Percentiles rank a stretch among this genome's conserved stretches.
phyloP scores from a whole-genome alignment of 805 yeast genomes.

The Pichia manshurica region DNA sequence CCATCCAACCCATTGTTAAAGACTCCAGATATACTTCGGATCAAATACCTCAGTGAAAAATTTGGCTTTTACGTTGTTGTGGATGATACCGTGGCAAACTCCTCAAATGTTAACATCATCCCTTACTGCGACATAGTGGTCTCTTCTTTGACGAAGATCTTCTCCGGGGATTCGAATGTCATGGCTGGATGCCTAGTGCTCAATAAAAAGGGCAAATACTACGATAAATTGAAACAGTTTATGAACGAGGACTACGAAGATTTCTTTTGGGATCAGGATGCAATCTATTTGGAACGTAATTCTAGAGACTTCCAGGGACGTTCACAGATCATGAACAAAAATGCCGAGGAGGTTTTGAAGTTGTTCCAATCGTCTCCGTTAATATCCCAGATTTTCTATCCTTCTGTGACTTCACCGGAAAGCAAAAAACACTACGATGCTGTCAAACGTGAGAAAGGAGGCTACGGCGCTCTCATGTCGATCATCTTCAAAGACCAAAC shows the following conservation, averaged over 20 bases:
- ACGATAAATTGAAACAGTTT: slow-evolving; percentile 42
- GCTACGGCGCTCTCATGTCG: slow-evolving; percentile 85
- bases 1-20: slow-evolving; percentile 92
- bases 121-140: slow-evolving; percentile 84
- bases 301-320: slow-evolving; percentile 80
- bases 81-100: slow-evolving; percentile 94
- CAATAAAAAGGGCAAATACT: slow-evolving; percentile 58
- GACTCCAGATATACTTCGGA: slow-evolving; percentile 69
- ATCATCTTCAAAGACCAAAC: slow-evolving; percentile 58
- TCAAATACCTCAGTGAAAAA: slow-evolving; percentile 59
- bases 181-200: slow-evolving; percentile 88
- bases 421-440: slow-evolving; percentile 65
- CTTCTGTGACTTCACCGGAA: slow-evolving; percentile 40
- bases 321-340: slow-evolving; percentile 49
- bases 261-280: slow-evolving; percentile 88
- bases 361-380: slow-evolving; percentile 46
- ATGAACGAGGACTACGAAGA: slow-evolving; percentile 60
- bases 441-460: slow-evolving; percentile 63
- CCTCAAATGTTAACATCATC: slow-evolving; percentile 73
- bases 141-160: slow-evolving; percentile 84
- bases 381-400: slow-evolving; percentile 67
- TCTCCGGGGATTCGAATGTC: slow-evolving; percentile 91
- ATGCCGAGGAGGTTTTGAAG: slow-evolving; percentile 49
- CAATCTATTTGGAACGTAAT: slow-evolving; percentile 84
- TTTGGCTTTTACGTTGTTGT: slow-evolving; percentile 75